These are phyloP conservation scores for Aegilops tauschii DNA, from an alignment of 176 grass and related monocot species.

Conservation along the genomic window DNA sequence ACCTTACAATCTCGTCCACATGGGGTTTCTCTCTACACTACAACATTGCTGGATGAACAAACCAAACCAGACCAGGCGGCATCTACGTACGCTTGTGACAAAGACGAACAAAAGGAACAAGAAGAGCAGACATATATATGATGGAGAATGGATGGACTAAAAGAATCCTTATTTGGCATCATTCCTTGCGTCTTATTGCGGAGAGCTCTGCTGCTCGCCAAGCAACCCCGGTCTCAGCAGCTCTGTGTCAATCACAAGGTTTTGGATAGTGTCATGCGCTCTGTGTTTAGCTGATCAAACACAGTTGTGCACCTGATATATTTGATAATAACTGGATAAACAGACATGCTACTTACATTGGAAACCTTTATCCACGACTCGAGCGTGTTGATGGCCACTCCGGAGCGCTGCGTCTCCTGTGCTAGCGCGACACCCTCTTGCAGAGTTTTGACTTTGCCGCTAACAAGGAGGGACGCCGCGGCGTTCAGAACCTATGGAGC, in stretches of 20 bases:
- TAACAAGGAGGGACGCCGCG: conserved; percentile 81
- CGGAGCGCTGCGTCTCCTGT: conserved; percentile 73
- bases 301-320: background rate
- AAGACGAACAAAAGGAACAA: background rate
- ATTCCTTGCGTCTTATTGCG: conserved; percentile 19
- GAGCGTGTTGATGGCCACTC: conserved; percentile 78
- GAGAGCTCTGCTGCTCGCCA: conserved; percentile 3
- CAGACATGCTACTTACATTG: conserved; percentile 42
- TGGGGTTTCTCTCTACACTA: background rate
- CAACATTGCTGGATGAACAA: background rate
- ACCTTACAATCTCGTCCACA: background rate
- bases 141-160: background rate
- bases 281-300: background rate
- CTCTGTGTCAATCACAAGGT: conserved; percentile 23
- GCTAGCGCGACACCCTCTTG: conserved; percentile 68
- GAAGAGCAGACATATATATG: background rate
- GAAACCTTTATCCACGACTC: conserved; percentile 77
- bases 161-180: conserved; percentile 32
- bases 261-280: background rate
- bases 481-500: conserved; percentile 69
- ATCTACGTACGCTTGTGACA: background rate
- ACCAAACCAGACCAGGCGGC: background rate
- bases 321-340: background rate
- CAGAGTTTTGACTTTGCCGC: conserved; percentile 66
- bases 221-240: conserved; percentile 9